Evolutionary conservation across 2,329 filamentous ascomycete genomes (phyloP), one percentile per base, ranked within the genome.

Genomic region (Coniochaeta sp.): DNA sequence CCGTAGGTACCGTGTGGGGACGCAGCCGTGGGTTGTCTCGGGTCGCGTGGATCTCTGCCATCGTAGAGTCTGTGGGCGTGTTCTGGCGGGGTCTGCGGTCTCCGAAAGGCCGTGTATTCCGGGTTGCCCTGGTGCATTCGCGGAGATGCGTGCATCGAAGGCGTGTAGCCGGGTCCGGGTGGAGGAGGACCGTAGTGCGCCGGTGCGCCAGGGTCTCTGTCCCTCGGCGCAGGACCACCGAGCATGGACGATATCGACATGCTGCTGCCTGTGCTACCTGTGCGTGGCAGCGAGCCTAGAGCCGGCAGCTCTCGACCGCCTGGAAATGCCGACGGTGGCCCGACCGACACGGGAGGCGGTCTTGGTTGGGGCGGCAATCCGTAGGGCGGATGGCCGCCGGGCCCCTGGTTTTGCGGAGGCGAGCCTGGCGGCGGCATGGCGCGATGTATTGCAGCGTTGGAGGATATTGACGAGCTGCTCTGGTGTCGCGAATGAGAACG

Each of bases 81-180:
- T 52, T 91, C 89, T n/a, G n/a, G n/a, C n/a, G 89, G 89, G 0
- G 89, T 91, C 61, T 89, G 86, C 2, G 89, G 89, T 62, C 88
- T 80, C 63, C 87, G 81, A 70, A 83, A 88, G 5, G 81, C 79
- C 58, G 75, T 77, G 62, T 89, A 88, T 19, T 89, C 87, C 62
- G 83, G 73, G 0, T 80, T 76, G 2, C 80, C 74, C 28, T 79
- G 78, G 60, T 79, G 80, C 75, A 85, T 80, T 44, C 80, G 75
- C 3, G 83, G 83, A 16, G 83, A 86, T 1, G 80, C 80, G 62
- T 85, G 82, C 2, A 84, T 70, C 1, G 80, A 69, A 17, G 77
- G 70, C 55, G 77, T 75, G 67, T 79, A 85, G 14, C 73, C 70
- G 1, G 80, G 74, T 0, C 74, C 80, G 2, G 80, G 73, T 16